phyloP scores from a whole-genome alignment of 2,329 filamentous ascomycete genomes.

The Cordyceps fumosorosea region DNA sequence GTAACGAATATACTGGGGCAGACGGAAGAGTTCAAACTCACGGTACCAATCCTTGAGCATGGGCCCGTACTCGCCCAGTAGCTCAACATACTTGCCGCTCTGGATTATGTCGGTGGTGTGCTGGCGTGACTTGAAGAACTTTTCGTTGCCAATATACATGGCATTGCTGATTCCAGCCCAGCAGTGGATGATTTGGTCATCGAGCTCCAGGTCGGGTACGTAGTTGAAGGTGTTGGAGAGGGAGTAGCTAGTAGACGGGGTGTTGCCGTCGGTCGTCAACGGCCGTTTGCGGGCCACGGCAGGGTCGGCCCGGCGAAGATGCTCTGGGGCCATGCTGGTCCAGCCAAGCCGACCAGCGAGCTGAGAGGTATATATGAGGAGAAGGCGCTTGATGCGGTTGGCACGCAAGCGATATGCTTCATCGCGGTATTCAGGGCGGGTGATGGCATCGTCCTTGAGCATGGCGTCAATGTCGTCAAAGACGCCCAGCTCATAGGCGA shows the following conservation, averaged over 20 bases:
- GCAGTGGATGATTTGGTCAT: slow-evolving; percentile 71
- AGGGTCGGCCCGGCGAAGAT: slow-evolving; percentile 51
- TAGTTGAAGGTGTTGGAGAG: slow-evolving; percentile 56
- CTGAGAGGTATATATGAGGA: slow-evolving; percentile 88
- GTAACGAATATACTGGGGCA: slow-evolving; percentile 60
- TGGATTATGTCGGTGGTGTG: slow-evolving; percentile 86
- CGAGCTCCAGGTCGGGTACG: slow-evolving; percentile 58
- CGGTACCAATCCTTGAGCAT: slow-evolving; percentile 71
- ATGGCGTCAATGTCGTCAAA: slow-evolving; percentile 83
- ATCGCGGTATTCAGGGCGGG: slow-evolving; percentile 63
- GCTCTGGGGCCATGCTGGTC: slow-evolving; percentile 84
- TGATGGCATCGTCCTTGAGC: slow-evolving; percentile 51
- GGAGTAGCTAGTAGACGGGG: slow-evolving; percentile 54
- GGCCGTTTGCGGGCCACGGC: slow-evolving; percentile 46
- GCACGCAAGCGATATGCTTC: slow-evolving; percentile 71
- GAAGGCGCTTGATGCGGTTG: slow-evolving; percentile 73
- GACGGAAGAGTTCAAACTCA: slow-evolving; percentile 72
- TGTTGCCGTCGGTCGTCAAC: slow-evolving; percentile 48
- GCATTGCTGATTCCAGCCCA: slow-evolving; percentile 91
- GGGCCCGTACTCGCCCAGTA: slow-evolving; percentile 75
- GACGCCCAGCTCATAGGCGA: slow-evolving; percentile 90
- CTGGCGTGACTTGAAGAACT: slow-evolving; percentile 78
- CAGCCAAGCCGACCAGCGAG: slow-evolving; percentile 88
- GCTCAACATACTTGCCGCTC: slow-evolving; percentile 73
- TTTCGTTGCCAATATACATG: slow-evolving; percentile 86